Percentiles rank a stretch among this genome's conserved stretches.
These are phyloP conservation scores for Fusarium sp. DNA, from an alignment of 2,329 filamentous ascomycete genomes.

Conservation along the genomic window DNA sequence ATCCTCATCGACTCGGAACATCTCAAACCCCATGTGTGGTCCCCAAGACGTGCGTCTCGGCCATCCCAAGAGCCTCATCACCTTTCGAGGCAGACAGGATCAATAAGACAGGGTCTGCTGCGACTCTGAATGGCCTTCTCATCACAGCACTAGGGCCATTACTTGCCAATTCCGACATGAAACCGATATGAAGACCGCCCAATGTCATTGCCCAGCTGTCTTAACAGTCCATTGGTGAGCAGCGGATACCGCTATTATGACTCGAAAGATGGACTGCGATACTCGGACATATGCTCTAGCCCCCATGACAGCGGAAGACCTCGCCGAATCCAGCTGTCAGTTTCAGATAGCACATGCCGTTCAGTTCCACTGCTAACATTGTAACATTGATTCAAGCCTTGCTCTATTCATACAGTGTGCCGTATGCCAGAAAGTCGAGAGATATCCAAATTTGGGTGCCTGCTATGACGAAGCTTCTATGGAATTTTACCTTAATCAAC, in stretches of 20 bases:
- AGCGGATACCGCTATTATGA: conserved; percentile 48
- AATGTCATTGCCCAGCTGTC: conserved; percentile 41
- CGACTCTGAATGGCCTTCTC: conserved; percentile 39
- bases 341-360: conserved; percentile 33
- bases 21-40: conserved; percentile 42
- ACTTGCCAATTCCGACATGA: conserved; percentile 38
- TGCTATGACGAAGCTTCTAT: conserved; percentile 38
- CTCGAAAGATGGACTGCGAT: conserved; percentile 36
- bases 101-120: conserved; percentile 26
- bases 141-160: conserved; percentile 40
- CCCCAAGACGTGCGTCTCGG: conserved; percentile 33
- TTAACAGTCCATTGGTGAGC: conserved; percentile 45
- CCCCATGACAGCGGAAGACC: conserved; percentile 41
- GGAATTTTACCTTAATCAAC: conserved; percentile 18
- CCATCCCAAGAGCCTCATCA: conserved; percentile 45
- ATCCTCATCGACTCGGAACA: conserved; percentile 37
- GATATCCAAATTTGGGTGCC: conserved; percentile 17
- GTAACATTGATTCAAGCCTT: conserved; percentile 24
- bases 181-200: conserved; percentile 34
- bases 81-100: conserved; percentile 38
- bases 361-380: conserved; percentile 22
- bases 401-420: conserved; percentile 11
- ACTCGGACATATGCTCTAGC: conserved; percentile 36
- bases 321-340: conserved; percentile 29
- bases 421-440: conserved; percentile 24